Evolutionary conservation across 768 basidiomycete species (phyloP), one percentile per base, ranked within the genome.

Genomic region (Mycena amicta): DNA sequence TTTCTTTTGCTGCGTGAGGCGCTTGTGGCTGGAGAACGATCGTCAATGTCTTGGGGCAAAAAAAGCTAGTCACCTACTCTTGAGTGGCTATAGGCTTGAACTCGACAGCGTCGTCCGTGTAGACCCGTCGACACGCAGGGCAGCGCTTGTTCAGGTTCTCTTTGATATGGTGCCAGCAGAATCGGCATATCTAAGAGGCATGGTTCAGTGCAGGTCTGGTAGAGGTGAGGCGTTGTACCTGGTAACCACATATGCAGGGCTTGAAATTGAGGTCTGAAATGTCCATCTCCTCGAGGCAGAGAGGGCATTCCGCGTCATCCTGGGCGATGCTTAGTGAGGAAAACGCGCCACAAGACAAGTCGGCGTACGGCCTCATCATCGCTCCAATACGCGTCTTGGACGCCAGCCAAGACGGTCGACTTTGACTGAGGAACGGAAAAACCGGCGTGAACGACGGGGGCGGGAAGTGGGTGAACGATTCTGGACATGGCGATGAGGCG

Each of bases 151-250:
- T 98, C 60, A 96, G 81, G 76, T 97, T 93, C 75, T 92, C 87
- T 77, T 92, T 90, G 81, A 97, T 96, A 76, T 98, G 95, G 75
- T 99, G 93, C 87, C 95, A 98, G 74, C 97, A 99, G 78, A 99
- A 99, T 56, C 94, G 90, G 73, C 97, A 99, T 65, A 99, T 93
- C 97, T 99, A 49, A 53, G 52, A 59, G 60, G 53, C 50, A 57
- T 23, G 33, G 23, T 41, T 64, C 56, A 64, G 39, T 52, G 52
- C 40, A 56, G 33, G 29, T 33, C 25, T 47, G 23, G 40, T 25
- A 53, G 52, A 30, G 31, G 51, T 57, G 54, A 28, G 53, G 52
- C 54, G 52, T 66, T 8, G 8, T 18, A 91, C 97, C 84, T 98
- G 97, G 77, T 98, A 97, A 60, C 97, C 97, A 75, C 97, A 99